Evolutionary conservation across 2,329 filamentous ascomycete species (phyloP).

Genomic region (Leptographium lundbergii): DNA sequence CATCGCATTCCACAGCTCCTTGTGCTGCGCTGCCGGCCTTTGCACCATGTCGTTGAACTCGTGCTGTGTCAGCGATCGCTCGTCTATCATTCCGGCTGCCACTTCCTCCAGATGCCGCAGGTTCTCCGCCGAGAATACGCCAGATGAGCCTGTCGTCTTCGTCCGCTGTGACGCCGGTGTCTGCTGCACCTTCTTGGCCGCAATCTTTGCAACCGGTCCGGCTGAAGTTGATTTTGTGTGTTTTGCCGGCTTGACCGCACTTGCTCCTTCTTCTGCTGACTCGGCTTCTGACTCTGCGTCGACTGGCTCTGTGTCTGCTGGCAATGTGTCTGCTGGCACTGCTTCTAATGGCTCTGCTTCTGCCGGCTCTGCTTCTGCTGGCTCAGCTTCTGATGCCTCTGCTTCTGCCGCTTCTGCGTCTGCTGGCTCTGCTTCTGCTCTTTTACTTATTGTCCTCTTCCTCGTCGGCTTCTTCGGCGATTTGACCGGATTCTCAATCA

Average conservation of each 20-base stretch:
- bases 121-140: conserved; percentile 32
- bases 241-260: not conserved
- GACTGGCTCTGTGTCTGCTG: not conserved
- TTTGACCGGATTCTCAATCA: not conserved
- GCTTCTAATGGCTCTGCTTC: not conserved
- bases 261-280: not conserved
- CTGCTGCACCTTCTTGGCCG: not conserved
- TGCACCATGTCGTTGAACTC: conserved; percentile 36
- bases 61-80: conserved; percentile 27
- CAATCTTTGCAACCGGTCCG: not conserved
- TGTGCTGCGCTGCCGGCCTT: conserved; percentile 15
- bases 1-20: conserved; percentile 38
- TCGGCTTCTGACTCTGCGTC: not conserved
- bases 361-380: not conserved
- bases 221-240: not conserved
- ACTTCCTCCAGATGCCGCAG: conserved; percentile 25
- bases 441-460: not conserved
- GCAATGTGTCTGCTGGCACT: not conserved
- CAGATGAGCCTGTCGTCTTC: not conserved
- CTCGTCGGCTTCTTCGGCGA: not conserved
- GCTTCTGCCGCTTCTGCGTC: not conserved
- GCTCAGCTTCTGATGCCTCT: not conserved
- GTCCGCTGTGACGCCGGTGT: conserved; percentile 10
- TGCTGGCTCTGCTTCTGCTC: too few species aligned
- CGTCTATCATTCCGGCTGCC: conserved; percentile 31